phyloP scores from a whole-genome alignment of 306 rosid genomes.

The Cicer pinnatifidum region DNA sequence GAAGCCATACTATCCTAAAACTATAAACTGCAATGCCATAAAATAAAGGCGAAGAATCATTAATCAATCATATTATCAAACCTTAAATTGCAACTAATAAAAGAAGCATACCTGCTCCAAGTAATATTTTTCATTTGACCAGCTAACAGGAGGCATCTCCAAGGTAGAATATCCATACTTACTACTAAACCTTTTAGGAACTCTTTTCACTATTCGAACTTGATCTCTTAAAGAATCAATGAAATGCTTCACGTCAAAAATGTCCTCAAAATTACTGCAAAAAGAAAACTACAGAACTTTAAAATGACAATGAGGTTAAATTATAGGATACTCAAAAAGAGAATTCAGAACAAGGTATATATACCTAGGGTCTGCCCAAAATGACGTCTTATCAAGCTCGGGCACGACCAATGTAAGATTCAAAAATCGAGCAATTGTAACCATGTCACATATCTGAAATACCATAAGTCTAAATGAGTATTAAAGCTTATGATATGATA shows the following conservation, averaged over 20 bases:
- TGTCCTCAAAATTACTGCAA: slow-evolving; percentile 92
- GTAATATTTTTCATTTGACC: slow-evolving; percentile 90
- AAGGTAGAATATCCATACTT: slow-evolving; percentile 63
- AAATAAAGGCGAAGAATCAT: slow-evolving; percentile 28
- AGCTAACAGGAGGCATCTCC: slow-evolving; percentile 96
- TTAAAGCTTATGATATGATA: slow-evolving; percentile 28
- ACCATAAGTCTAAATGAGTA: slow-evolving; percentile 45
- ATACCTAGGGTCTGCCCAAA: slow-evolving; percentile 99
- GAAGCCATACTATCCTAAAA: slow-evolving; percentile 11
- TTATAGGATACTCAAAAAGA: slow-evolving; percentile 28
- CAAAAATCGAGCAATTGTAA: slow-evolving; percentile 87
- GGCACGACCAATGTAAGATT: slow-evolving; percentile 97
- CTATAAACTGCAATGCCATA: slow-evolving; percentile 9
- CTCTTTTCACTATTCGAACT: slow-evolving; percentile 85
- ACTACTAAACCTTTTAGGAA: slow-evolving; percentile 74
- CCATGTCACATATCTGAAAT: slow-evolving; percentile 98
- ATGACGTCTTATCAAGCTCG: slow-evolving; percentile 93
- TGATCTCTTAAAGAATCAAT: slow-evolving; percentile 86
- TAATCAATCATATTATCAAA: slow-evolving; percentile 32
- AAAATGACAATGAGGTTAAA: slow-evolving; percentile 41
- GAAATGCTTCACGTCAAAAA: slow-evolving; percentile 91
- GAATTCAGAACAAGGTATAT: slow-evolving; percentile 38
- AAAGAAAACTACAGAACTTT: slow-evolving; percentile 41
- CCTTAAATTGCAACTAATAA: slow-evolving; percentile 15
- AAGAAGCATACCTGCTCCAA: slow-evolving; percentile 74